These are phyloP conservation scores for Aureoboletus auriporus DNA, from an alignment of 768 basidiomycete species.

Conservation along the genomic window DNA sequence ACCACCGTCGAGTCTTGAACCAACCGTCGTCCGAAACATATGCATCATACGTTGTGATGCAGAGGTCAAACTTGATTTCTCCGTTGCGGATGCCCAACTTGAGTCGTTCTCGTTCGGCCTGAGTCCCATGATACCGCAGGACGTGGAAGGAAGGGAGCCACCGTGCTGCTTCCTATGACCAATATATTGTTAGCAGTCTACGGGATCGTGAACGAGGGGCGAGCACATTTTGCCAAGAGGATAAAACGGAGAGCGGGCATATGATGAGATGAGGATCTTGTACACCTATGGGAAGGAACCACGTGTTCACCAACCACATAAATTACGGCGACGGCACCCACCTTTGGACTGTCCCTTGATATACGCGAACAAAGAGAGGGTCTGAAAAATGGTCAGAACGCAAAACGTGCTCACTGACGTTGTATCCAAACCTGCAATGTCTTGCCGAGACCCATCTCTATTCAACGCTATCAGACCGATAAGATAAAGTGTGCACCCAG, in stretches of 20 bases:
- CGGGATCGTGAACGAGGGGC: background rate
- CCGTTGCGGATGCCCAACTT: slow-evolving; percentile 40
- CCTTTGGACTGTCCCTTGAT: slow-evolving; percentile 52
- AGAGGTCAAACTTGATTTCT: slow-evolving; percentile 39
- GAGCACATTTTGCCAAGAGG: slow-evolving; percentile 52
- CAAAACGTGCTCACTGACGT: background rate
- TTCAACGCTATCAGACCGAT: background rate
- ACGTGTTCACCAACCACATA: background rate
- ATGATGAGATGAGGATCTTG: slow-evolving; percentile 66
- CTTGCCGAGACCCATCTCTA: slow-evolving; percentile 63
- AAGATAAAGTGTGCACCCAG: too few relatives aligned
- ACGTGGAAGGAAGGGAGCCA: slow-evolving; percentile 51
- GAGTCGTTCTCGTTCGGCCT: slow-evolving; percentile 50
- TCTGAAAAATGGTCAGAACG: slow-evolving; percentile 28
- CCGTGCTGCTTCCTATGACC: slow-evolving; percentile 44
- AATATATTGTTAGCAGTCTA: background rate
- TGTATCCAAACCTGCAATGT: slow-evolving; percentile 47
- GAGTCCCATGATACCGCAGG: slow-evolving; percentile 60
- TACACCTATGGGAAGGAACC: slow-evolving; percentile 22
- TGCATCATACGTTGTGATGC: slow-evolving; percentile 67
- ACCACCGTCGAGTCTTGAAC: slow-evolving; percentile 60
- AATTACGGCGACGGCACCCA: slow-evolving; percentile 9
- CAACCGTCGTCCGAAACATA: slow-evolving; percentile 54
- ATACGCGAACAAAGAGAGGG: slow-evolving; percentile 63
- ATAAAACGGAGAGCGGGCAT: slow-evolving; percentile 66